These are phyloP conservation scores for Parascedosporium putredinis DNA, from an alignment of 2,329 filamentous ascomycete species.

Conservation along the genomic window DNA sequence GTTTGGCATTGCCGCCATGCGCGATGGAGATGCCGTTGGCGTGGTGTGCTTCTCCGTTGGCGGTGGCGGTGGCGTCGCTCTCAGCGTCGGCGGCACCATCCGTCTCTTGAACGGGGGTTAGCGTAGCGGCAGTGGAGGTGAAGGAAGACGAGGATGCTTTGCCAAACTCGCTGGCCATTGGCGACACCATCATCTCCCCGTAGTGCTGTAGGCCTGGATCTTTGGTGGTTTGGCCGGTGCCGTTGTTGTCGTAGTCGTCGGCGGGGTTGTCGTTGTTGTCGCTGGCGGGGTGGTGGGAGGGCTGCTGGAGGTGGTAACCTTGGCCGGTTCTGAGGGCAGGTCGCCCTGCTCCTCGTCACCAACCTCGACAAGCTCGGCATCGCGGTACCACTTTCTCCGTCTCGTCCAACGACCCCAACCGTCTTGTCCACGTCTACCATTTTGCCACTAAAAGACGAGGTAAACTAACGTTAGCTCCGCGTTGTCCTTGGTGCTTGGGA, in stretches of 20 bases:
- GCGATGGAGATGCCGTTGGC: constrained; percentile 6
- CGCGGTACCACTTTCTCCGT: constrained; percentile 89
- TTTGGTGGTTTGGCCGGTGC: too few species aligned
- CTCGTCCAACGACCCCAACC: constrained; percentile 93
- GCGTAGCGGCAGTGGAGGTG: background rate
- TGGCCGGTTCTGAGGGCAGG: constrained; percentile 13
- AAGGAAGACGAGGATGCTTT: constrained; percentile 12
- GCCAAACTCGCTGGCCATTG: constrained; percentile 12
- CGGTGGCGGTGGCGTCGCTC: constrained; percentile 17
- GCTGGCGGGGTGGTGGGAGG: too few species aligned
- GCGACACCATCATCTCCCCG: constrained; percentile 26
- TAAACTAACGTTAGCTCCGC: background rate
- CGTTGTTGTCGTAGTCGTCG: constrained; percentile 6
- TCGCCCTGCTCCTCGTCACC: constrained; percentile 28
- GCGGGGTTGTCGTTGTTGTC: background rate
- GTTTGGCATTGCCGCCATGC: constrained; percentile 10
- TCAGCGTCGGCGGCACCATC: constrained; percentile 16
- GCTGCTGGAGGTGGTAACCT: too few species aligned
- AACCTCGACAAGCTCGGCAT: constrained; percentile 86
- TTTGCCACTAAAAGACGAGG: constrained; percentile 59
- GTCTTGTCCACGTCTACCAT: constrained; percentile 72
- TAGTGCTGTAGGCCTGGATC: constrained; percentile 23
- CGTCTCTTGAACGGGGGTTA: constrained; percentile 5
- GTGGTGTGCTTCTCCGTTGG: constrained; percentile 7
- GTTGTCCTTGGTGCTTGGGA: constrained; percentile 1